A percentile compares a stretch with the other conserved stretches of the same genome.
phyloP scores from a whole-genome alignment of 345 rosid genomes.

The Salix caprea region DNA sequence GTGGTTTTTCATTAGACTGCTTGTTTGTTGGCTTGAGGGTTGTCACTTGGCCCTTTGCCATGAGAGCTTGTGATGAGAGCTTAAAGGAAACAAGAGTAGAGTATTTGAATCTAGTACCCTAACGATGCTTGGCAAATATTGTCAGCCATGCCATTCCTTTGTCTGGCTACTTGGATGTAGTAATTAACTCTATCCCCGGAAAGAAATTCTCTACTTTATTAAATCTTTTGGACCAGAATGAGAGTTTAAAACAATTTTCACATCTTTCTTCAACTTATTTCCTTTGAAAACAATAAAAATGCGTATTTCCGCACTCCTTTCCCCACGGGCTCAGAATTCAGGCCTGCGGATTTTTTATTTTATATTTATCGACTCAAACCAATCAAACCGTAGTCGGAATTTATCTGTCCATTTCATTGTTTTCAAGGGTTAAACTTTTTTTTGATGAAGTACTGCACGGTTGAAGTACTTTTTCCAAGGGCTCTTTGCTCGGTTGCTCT shows the following conservation, averaged over 20 bases:
- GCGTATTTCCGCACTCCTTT: neutral
- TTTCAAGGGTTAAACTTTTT: neutral
- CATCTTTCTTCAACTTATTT: neutral
- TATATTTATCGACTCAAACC: too few species aligned
- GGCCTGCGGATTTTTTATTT: too few species aligned
- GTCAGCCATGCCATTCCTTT: neutral
- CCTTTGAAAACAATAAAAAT: neutral
- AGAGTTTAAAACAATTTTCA: neutral
- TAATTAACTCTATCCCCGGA: neutral
- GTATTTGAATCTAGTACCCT: neutral
- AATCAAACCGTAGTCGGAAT: too few species aligned
- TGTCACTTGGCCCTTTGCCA: neutral
- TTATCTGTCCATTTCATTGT: too few species aligned
- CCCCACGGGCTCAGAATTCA: neutral
- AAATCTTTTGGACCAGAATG: neutral
- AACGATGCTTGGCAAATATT: neutral
- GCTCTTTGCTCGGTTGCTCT: too few species aligned
- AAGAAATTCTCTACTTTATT: neutral
- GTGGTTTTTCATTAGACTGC: neutral
- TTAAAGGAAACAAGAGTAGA: neutral
- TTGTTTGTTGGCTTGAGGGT: neutral
- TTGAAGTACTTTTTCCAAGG: neutral
- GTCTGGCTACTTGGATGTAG: neutral
- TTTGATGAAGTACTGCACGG: too few species aligned
- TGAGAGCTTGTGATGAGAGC: neutral